Percentiles rank a stretch among this genome's conserved stretches.
Evolutionary conservation across 768 basidiomycete species (phyloP).

Genomic region (Pulveroboletus ravenelii): DNA sequence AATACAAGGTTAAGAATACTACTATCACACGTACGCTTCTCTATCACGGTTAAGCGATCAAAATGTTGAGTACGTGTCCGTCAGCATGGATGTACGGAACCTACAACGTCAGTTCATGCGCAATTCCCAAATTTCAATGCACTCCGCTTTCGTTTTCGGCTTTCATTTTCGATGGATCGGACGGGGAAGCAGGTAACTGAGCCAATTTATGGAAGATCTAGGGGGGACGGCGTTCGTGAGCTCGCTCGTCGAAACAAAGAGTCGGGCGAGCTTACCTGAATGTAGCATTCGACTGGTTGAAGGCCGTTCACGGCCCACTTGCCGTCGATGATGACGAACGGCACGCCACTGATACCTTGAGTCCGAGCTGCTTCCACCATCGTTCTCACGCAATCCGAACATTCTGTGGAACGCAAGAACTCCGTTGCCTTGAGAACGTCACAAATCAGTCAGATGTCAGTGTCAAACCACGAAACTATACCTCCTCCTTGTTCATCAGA

Average conservation of each 20-base stretch:
- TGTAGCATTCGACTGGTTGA: constrained; percentile 38
- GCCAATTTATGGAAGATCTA: constrained; percentile 31
- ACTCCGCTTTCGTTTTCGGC: neutral
- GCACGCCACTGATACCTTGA: constrained; percentile 46
- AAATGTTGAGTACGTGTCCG: neutral
- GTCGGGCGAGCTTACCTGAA: constrained; percentile 22
- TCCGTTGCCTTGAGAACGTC: constrained; percentile 26
- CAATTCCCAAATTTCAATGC: neutral
- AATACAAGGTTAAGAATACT: neutral
- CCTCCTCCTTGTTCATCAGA: constrained; percentile 35
- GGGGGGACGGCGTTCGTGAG: neutral
- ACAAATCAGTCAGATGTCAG: neutral
- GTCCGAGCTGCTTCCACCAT: constrained; percentile 36
- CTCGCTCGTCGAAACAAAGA: neutral
- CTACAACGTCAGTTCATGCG: neutral
- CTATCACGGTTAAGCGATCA: neutral
- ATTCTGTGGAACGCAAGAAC: constrained; percentile 39
- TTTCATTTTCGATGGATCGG: neutral
- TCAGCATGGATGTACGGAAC: neutral
- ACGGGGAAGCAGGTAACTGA: constrained; percentile 7
- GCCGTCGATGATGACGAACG: constrained; percentile 44
- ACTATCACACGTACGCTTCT: neutral
- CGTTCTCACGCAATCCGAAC: constrained; percentile 34
- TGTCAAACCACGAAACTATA: constrained; percentile 7
- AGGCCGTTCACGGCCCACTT: constrained; percentile 44